Conservation (phyloP, 1,284 basidiomycete species). For the Puccinia sorghi region DNA sequence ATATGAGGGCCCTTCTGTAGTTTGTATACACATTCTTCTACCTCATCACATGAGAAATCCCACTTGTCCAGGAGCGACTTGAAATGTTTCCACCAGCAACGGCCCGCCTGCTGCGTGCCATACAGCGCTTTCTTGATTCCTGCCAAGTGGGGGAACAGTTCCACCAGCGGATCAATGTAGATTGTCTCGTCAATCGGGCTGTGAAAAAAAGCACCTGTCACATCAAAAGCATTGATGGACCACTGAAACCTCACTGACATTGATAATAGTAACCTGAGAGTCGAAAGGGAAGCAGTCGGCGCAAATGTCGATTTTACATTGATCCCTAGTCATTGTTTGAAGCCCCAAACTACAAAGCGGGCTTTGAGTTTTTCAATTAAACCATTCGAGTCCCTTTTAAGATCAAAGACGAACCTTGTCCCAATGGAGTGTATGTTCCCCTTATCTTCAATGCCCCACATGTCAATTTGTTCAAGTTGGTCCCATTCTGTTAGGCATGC, state of each 20-base stretch:
- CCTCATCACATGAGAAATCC: too few relatives aligned
- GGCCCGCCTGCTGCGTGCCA: background rate
- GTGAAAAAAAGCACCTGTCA: slow-evolving; percentile 33
- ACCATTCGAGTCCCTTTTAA: background rate
- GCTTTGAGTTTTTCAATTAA: background rate
- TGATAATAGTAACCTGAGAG: slow-evolving; percentile 2
- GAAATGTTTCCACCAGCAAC: too few relatives aligned
- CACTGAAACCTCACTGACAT: background rate
- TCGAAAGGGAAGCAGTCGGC: too few relatives aligned
- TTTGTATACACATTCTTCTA: too few relatives aligned
- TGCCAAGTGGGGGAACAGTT: background rate
- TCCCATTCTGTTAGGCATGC: background rate
- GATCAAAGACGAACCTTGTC: background rate
- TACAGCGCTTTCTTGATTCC: slow-evolving; percentile 18
- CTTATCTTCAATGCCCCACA: background rate
- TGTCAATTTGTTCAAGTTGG: background rate
- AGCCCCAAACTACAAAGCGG: slow-evolving; percentile 5
- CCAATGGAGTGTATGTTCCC: background rate
- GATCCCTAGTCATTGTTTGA: slow-evolving; percentile 6
- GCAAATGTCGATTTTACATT: background rate
- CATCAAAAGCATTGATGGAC: background rate
- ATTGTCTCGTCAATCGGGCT: slow-evolving; percentile 27
- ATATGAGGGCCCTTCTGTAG: too few relatives aligned
- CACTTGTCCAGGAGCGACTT: too few relatives aligned
- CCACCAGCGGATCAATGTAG: slow-evolving; percentile 10